Base-by-base conservation (phyloP, 495 filamentous ascomycete species). In the Penicillium desertorum region DNA sequence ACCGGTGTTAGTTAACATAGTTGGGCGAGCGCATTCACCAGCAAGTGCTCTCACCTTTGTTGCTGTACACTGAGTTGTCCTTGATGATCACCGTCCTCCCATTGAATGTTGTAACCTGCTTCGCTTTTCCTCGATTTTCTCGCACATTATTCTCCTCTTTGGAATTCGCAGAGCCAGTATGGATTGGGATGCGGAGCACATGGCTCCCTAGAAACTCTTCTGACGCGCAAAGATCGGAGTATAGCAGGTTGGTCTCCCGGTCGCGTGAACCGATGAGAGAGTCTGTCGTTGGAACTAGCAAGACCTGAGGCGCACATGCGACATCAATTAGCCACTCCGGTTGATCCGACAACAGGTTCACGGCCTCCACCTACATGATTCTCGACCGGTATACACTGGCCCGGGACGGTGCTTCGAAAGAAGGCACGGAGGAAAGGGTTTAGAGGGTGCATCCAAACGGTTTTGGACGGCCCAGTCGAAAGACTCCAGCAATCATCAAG, bases 371-470 rank as follows among this genome's bases (percentile, higher is more conserved):
- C 62, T 79, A 90, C 89, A 81, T 98, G 90, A 70, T 93, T 89
- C 72, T 94, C 88, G 56, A 92, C 83, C 46, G 93, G 94, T 66
- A 87, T 83, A 81, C 95, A 98, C 85, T 97, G 95, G 70, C 89
- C 78, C 55, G 90, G 91, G 65, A 96, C 83, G 70, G 89, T 83
- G 81, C 90, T 97, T 79, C 91, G 89, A 83, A 96, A 96, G 88
- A 98, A 97, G 79, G 95, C 90, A 80, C 89, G 86, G 69, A 99
- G 83, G 75, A 96, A 96, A 70, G 95, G 94, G 76, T 98, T 99
- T 87, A 98, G 85, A 78, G 94, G 91, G 86, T 92, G 93, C 93
- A 98, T 97, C 90, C 93, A 91, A 78, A 73, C 75, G 74, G 65
- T 76, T 63, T 72, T 76, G 75, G 76, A 78, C 75, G 73, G 76